Evolutionary conservation across 2,329 filamentous ascomycete genomes (phyloP).

Genomic region (Calonectria pseudoturangicola): DNA sequence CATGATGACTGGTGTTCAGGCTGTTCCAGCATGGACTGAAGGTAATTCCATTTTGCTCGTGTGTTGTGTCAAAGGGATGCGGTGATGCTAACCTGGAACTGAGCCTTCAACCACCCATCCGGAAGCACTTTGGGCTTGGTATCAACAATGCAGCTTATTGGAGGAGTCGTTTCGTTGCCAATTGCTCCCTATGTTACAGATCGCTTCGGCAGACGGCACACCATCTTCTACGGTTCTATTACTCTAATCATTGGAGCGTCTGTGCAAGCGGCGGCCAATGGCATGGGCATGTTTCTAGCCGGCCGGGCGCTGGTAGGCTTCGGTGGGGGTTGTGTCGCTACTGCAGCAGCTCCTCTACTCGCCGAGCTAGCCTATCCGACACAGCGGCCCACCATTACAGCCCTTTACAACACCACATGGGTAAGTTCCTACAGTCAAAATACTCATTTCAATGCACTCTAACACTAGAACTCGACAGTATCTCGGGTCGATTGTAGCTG

Average conservation of each 20-base stretch:
- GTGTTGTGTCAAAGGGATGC: slow-evolving; percentile 30
- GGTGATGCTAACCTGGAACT: no score
- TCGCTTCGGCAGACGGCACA: slow-evolving; percentile 55
- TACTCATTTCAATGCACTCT: slow-evolving; percentile 52
- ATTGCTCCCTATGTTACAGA: slow-evolving; percentile 59
- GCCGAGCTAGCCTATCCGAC: slow-evolving; percentile 73
- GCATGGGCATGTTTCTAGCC: slow-evolving; percentile 71
- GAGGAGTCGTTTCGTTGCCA: slow-evolving; percentile 57
- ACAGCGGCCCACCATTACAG: slow-evolving; percentile 70
- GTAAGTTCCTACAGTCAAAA: slow-evolving; percentile 27
- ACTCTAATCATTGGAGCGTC: slow-evolving; percentile 58
- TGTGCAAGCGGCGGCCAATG: slow-evolving; percentile 56
- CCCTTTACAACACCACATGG: slow-evolving; percentile 65
- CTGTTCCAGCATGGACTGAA: slow-evolving; percentile 60
- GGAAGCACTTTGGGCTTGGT: slow-evolving; percentile 56
- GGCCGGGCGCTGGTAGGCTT: slow-evolving; percentile 73
- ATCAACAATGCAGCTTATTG: slow-evolving; percentile 56
- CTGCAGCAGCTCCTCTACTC: slow-evolving; percentile 69
- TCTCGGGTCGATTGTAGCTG: slow-evolving; percentile 65
- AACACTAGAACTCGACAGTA: slow-evolving; percentile 62
- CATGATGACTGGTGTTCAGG: slow-evolving; percentile 61
- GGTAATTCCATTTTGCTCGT: slow-evolving; percentile 47
- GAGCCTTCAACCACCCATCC: slow-evolving; percentile 58
- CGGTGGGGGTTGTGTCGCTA: slow-evolving; percentile 71
- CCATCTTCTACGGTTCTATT: slow-evolving; percentile 56